A percentile compares a stretch with the other conserved stretches of the same genome.
phyloP scores from a whole-genome alignment of 176 grass and related monocot species.

The Carex pumila region DNA sequence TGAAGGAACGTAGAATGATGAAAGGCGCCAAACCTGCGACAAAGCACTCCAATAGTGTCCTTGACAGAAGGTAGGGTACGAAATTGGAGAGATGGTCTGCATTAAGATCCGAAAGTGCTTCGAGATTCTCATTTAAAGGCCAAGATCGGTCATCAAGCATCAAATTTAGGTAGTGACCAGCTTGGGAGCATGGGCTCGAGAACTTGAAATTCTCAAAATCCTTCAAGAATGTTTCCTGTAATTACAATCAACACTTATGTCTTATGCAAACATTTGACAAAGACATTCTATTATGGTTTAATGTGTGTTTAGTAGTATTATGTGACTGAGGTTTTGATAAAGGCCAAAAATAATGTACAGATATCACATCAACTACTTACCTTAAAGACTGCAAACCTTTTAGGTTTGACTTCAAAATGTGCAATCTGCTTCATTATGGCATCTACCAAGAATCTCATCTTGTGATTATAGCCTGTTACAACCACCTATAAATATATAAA shows the following conservation, averaged over 20 bases:
- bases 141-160: slow-evolving; percentile 62
- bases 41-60: slow-evolving; percentile 79
- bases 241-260: slow-evolving; percentile 1
- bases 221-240: slow-evolving; percentile 74
- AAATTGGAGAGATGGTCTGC: slow-evolving; percentile 50
- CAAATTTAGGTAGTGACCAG: slow-evolving; percentile 55
- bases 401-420: slow-evolving; percentile 82
- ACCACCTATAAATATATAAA: slow-evolving; percentile 39
- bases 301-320: neutral
- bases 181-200: slow-evolving; percentile 52
- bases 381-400: slow-evolving; percentile 85
- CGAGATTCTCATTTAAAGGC: slow-evolving; percentile 61
- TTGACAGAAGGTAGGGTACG: slow-evolving; percentile 46
- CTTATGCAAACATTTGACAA: slow-evolving; percentile 1
- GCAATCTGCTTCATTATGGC: slow-evolving; percentile 65
- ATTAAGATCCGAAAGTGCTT: slow-evolving; percentile 67
- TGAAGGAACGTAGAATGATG: neutral
- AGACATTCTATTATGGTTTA: neutral
- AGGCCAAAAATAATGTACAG: neutral
- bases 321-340: neutral
- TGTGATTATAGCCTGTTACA: slow-evolving; percentile 83
- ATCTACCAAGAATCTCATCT: slow-evolving; percentile 76
- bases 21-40: slow-evolving; percentile 43
- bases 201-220: slow-evolving; percentile 86
- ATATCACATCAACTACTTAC: slow-evolving; percentile 29